Percentiles rank a stretch among this genome's conserved stretches.
These are phyloP conservation scores for Knufia fluminis DNA, from an alignment of 2,329 filamentous ascomycete genomes.

Conservation along the genomic window DNA sequence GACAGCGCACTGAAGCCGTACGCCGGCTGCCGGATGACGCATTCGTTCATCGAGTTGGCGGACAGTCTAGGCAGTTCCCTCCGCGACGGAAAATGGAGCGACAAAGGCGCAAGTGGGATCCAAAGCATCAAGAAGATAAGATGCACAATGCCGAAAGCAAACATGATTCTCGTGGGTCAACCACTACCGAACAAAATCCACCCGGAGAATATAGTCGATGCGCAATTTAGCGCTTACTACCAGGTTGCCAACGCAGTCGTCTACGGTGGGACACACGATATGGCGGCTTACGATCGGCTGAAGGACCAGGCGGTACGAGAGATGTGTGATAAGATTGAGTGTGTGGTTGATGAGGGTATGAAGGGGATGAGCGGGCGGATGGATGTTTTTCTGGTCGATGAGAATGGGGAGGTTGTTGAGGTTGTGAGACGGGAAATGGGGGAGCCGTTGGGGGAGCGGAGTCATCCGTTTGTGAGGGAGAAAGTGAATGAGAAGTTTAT, in stretches of 20 bases:
- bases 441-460: slow-evolving; percentile 18
- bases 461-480: slow-evolving; percentile 19
- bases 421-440: slow-evolving; percentile 13
- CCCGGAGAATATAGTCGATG: slow-evolving; percentile 28
- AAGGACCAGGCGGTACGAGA: slow-evolving; percentile 11
- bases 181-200: slow-evolving; percentile 28
- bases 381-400: slow-evolving; percentile 14
- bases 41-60: slow-evolving; percentile 19
- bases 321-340: slow-evolving; percentile 17
- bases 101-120: slow-evolving; percentile 3
- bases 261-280: slow-evolving; percentile 8
- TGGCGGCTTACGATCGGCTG: slow-evolving; percentile 12
- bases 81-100: background rate
- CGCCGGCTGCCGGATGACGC: slow-evolving; percentile 21
- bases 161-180: slow-evolving; percentile 25
- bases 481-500: slow-evolving; percentile 20
- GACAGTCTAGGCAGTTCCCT: slow-evolving; percentile 10
- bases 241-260: slow-evolving; percentile 23
- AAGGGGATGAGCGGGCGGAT: slow-evolving; percentile 5
- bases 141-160: slow-evolving; percentile 6
- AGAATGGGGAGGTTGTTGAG: slow-evolving; percentile 12
- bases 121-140: slow-evolving; percentile 1
- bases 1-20: slow-evolving; percentile 20
- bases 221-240: slow-evolving; percentile 29
- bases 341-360: slow-evolving; percentile 13